These are phyloP conservation scores for Trichophyton rubrum DNA, from an alignment of 2,329 filamentous ascomycete species.

Conservation along the genomic window DNA sequence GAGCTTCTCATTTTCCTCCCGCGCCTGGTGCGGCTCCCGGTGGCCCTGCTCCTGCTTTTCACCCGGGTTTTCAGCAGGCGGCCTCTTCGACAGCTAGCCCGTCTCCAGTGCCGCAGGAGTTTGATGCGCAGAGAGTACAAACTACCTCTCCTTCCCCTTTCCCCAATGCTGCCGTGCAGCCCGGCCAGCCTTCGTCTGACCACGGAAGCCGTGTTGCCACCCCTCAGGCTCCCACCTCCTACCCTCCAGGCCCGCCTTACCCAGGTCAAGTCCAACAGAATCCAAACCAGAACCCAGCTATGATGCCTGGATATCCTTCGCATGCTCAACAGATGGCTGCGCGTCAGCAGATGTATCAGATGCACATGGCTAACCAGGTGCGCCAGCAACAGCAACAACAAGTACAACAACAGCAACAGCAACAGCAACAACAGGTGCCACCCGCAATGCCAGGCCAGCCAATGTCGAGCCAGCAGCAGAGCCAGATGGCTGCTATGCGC, in stretches of 20 bases:
- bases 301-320: conserved; percentile 39
- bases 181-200: conserved; percentile 60
- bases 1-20: conserved; percentile 46
- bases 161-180: conserved; percentile 56
- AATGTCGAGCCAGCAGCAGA: neutral
- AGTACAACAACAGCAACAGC: conserved; percentile 19
- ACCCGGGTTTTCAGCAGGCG: conserved; percentile 46
- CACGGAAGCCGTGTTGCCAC: conserved; percentile 54
- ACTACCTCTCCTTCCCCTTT: conserved; percentile 90
- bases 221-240: conserved; percentile 56
- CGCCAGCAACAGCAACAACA: conserved; percentile 39
- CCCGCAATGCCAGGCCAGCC: neutral
- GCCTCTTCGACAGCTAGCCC: conserved; percentile 75
- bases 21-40: neutral
- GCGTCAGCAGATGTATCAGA: conserved; percentile 69
- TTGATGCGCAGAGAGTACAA: conserved; percentile 59
- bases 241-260: conserved; percentile 42
- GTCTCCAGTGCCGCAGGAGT: conserved; percentile 78
- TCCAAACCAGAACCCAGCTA: conserved; percentile 19
- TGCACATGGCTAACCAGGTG: conserved; percentile 68
- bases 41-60: neutral
- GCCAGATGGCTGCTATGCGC: neutral
- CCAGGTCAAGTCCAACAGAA: conserved; percentile 27
- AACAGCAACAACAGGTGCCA: conserved; percentile 21
- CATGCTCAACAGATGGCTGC: conserved; percentile 50